Evolutionary conservation across 23 red algal species (phyloP).

Genomic region (Porphyridium purpureum): DNA sequence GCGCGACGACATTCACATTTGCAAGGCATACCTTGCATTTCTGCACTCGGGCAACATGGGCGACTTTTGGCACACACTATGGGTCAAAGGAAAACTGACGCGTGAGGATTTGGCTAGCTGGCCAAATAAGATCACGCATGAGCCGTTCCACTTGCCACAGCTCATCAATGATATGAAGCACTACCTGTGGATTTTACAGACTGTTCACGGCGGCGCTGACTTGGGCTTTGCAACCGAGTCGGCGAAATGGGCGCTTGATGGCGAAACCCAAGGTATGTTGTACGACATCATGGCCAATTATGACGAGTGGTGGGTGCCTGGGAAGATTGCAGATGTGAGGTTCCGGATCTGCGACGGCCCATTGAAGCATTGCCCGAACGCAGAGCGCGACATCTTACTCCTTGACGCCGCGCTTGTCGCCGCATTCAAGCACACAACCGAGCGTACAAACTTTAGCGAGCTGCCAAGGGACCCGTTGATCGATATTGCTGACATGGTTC

Average conservation of each 20-base stretch:
- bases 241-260: not conserved
- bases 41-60: not conserved
- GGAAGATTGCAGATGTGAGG: too few species aligned
- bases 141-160: not conserved
- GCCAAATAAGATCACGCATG: not conserved
- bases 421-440: too few species aligned
- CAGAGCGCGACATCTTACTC: too few species aligned
- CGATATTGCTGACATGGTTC: too few species aligned
- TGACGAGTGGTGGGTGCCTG: constrained; percentile 1
- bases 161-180: constrained; percentile 3
- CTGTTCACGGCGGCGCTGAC: constrained; percentile 5
- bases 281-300: not conserved
- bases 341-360: too few species aligned
- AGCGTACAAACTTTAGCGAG: too few species aligned
- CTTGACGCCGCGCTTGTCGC: too few species aligned
- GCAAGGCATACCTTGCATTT: constrained; percentile 10
- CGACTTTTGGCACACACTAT: not conserved
- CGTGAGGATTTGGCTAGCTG: constrained; percentile 1
- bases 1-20: constrained; percentile 6
- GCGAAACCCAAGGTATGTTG: not conserved
- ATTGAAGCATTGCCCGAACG: too few species aligned
- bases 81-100: not conserved
- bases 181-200: constrained; percentile 6
- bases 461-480: too few species aligned
- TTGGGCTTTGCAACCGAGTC: not conserved